phyloP scores from a whole-genome alignment of 2,329 filamentous ascomycete species.

The Epichloe gansuensis region DNA sequence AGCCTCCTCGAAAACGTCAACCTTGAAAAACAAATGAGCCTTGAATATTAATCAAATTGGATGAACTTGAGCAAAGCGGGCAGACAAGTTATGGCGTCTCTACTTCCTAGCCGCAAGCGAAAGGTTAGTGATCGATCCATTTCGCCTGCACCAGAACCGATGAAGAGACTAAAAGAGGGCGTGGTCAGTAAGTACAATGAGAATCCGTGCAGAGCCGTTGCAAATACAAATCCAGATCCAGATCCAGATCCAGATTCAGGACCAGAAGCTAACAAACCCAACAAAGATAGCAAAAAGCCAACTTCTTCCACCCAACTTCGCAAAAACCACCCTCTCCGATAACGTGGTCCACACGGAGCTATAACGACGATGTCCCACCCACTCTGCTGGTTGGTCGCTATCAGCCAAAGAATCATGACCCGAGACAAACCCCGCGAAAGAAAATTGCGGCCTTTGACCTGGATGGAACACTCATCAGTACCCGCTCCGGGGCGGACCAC shows the following conservation, averaged over 20 bases:
- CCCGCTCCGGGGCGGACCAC: conserved; percentile 71
- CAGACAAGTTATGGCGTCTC: conserved; percentile 14
- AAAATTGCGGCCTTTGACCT: conserved; percentile 65
- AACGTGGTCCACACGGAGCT: conserved; percentile 56
- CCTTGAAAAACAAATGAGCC: no score
- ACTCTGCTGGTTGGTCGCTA: conserved; percentile 70
- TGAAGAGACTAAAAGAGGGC: conserved; percentile 27
- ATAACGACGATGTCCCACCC: conserved; percentile 32
- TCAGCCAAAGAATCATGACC: conserved; percentile 29
- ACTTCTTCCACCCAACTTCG: conserved; percentile 79
- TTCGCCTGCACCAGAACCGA: conserved; percentile 33
- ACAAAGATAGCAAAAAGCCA: conserved; percentile 55
- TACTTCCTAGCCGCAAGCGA: conserved; percentile 18
- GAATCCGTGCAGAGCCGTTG: background rate
- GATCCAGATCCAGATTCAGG: rapidly evolving
- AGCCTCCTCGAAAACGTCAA: background rate
- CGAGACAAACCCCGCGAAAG: conserved; percentile 21
- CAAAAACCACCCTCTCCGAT: conserved; percentile 71
- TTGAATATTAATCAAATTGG: background rate
- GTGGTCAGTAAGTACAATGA: background rate
- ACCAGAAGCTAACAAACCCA: conserved; percentile 34
- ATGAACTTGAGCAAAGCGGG: background rate
- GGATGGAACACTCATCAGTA: conserved; percentile 77
- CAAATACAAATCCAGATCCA: background rate
- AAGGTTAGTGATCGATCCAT: conserved; percentile 29